phyloP scores from a whole-genome alignment of 257 asterid genomes.

The Anisodus tanguticus region DNA sequence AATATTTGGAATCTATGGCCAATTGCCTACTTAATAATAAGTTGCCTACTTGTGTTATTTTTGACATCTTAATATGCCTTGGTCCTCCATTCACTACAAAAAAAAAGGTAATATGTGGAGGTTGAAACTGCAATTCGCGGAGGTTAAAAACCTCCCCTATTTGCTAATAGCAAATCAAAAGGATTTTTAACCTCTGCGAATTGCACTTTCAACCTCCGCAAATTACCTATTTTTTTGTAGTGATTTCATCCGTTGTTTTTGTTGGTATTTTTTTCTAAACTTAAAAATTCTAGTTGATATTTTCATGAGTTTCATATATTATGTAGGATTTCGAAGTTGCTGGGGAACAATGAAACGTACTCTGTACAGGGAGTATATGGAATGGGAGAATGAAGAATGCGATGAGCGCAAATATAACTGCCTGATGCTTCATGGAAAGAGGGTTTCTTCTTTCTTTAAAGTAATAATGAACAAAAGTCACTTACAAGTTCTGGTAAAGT shows the following conservation, averaged over 20 bases:
- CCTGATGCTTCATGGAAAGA: constrained; percentile 32
- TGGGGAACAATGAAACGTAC: background rate
- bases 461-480: constrained; percentile 36
- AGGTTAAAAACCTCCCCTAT: too few species aligned
- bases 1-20: too few species aligned
- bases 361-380: constrained; percentile 26
- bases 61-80: background rate
- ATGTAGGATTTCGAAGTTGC: constrained; percentile 11
- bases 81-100: background rate
- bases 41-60: background rate
- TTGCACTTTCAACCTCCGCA: too few species aligned
- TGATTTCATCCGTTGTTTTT: background rate
- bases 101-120: too few species aligned
- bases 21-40: background rate
- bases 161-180: too few species aligned
- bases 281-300: background rate
- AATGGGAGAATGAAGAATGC: constrained; percentile 6
- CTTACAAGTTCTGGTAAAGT: constrained; percentile 37
- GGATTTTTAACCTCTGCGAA: too few species aligned
- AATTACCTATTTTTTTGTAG: too few species aligned
- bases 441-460: constrained; percentile 42
- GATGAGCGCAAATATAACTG: constrained; percentile 26
- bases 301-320: background rate
- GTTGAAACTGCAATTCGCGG: too few species aligned
- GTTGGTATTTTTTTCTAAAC: background rate